A percentile compares a stretch with the other conserved stretches of the same genome.
phyloP scores from a whole-genome alignment of 768 basidiomycete species.

The Boletus fagicola region DNA sequence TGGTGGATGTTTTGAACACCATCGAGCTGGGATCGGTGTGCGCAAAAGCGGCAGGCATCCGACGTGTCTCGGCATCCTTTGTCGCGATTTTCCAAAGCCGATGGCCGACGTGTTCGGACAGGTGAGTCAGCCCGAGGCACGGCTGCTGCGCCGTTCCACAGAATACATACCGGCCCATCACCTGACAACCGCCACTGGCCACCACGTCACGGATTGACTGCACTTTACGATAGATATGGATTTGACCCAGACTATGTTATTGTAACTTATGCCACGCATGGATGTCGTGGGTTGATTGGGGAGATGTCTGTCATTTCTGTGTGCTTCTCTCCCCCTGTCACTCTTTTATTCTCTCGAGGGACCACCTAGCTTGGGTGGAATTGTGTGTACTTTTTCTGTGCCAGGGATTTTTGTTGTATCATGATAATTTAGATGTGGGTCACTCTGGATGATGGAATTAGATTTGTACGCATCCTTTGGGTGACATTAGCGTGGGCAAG shows the following conservation, averaged over 20 bases:
- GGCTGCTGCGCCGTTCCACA: constrained; percentile 6
- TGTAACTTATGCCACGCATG: constrained; percentile 10
- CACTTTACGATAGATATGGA: constrained; percentile 22
- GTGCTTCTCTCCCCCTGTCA: neutral
- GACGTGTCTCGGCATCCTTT: constrained; percentile 9
- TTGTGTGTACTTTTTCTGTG: constrained; percentile 10
- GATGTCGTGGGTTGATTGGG: constrained; percentile 2
- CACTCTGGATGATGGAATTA: neutral
- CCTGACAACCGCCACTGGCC: constrained; percentile 4
- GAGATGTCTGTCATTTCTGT: constrained; percentile 14
- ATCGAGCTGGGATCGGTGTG: neutral
- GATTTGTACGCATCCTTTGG: neutral
- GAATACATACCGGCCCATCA: constrained; percentile 1
- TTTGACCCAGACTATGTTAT: constrained; percentile 22
- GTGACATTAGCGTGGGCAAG: too few relatives aligned
- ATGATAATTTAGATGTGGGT: constrained; percentile 5
- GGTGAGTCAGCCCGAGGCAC: constrained; percentile 25
- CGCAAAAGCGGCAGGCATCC: constrained; percentile 5
- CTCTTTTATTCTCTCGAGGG: constrained; percentile 13
- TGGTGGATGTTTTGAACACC: constrained; percentile 32
- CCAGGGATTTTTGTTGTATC: constrained; percentile 12
- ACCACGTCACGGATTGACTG: constrained; percentile 12
- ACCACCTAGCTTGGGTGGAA: constrained; percentile 9
- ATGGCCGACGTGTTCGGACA: constrained; percentile 8
- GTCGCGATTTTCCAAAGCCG: constrained; percentile 2